Conservation (phyloP, 2,329 filamentous ascomycete species). For the Davidsoniella neocaledoniae region DNA sequence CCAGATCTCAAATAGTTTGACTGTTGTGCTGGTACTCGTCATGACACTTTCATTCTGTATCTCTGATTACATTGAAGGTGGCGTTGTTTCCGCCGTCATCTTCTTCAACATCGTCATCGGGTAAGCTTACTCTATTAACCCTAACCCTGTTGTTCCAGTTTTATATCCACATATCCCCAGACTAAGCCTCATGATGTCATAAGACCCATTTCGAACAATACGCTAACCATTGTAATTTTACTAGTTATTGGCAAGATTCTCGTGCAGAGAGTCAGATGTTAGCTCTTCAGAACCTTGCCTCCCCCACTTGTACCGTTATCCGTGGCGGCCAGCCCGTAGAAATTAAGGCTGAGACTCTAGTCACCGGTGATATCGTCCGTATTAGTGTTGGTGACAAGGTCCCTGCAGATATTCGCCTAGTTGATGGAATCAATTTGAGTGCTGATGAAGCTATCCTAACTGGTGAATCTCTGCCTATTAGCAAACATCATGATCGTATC, state of each 20-base stretch:
- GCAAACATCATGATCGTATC: conserved; percentile 42
- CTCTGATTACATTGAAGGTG: conserved; percentile 44
- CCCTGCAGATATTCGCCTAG: conserved; percentile 49
- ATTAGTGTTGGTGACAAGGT: conserved; percentile 51
- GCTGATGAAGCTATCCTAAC: conserved; percentile 62
- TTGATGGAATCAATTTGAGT: conserved; percentile 54
- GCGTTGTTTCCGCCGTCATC: conserved; percentile 47
- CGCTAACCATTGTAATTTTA: not conserved
- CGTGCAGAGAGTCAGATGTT: conserved; percentile 46
- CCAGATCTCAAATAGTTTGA: conserved; percentile 63
- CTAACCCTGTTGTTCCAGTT: not conserved
- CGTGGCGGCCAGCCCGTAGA: conserved; percentile 34
- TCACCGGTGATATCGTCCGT: conserved; percentile 48
- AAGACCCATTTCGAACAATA: not conserved
- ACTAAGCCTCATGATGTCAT: too few relatives aligned
- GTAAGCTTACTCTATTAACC: conserved; percentile 22
- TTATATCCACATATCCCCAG: not conserved
- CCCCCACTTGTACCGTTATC: conserved; percentile 42
- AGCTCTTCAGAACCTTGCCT: conserved; percentile 39
- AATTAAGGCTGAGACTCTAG: conserved; percentile 39
- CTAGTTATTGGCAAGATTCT: conserved; percentile 31
- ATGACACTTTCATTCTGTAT: conserved; percentile 55
- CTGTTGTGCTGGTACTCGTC: conserved; percentile 56
- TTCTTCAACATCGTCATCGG: conserved; percentile 51
- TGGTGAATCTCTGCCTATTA: conserved; percentile 54